A percentile compares a stretch with the other conserved stretches of the same genome.
Conservation (phyloP, 2,329 filamentous ascomycete species). For the Alternaria brassicae region DNA sequence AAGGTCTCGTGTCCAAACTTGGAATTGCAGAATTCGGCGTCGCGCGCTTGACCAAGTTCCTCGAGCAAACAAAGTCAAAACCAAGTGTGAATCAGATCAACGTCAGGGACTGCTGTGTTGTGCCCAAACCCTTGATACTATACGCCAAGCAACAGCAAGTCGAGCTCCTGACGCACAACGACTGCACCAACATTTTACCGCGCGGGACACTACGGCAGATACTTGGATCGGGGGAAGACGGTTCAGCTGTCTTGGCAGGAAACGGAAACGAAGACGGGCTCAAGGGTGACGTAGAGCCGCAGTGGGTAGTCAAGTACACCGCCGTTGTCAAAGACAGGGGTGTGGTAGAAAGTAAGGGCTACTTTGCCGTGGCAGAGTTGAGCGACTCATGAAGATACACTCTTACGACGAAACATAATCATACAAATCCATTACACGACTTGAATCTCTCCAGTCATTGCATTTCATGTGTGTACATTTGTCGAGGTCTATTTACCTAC, state of each 20-base stretch:
- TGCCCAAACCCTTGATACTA: constrained; percentile 83
- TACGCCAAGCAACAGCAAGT: constrained; percentile 85
- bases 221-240: constrained; percentile 73
- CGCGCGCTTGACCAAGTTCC: constrained; percentile 78
- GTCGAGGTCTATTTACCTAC: neutral
- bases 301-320: constrained; percentile 98
- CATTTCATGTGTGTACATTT: neutral
- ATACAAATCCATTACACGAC: neutral
- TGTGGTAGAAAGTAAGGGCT: constrained; percentile 98
- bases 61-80: constrained; percentile 72
- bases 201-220: constrained; percentile 84
- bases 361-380: constrained; percentile 86
- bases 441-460: neutral
- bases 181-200: constrained; percentile 90
- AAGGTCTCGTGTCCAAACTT: constrained; percentile 75
- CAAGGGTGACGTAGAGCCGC: constrained; percentile 78
- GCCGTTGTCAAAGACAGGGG: constrained; percentile 92
- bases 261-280: constrained; percentile 64
- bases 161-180: constrained; percentile 90
- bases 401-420: neutral
- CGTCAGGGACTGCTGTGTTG: constrained; percentile 91
- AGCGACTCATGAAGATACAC: constrained; percentile 18
- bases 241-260: constrained; percentile 79
- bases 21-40: constrained; percentile 92
- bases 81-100: constrained; percentile 96